Evolutionary conservation across 192 early-diverging fungal genomes (phyloP), one percentile per base, ranked within the genome.

Genomic region (Entophlyctis luteolus): DNA sequence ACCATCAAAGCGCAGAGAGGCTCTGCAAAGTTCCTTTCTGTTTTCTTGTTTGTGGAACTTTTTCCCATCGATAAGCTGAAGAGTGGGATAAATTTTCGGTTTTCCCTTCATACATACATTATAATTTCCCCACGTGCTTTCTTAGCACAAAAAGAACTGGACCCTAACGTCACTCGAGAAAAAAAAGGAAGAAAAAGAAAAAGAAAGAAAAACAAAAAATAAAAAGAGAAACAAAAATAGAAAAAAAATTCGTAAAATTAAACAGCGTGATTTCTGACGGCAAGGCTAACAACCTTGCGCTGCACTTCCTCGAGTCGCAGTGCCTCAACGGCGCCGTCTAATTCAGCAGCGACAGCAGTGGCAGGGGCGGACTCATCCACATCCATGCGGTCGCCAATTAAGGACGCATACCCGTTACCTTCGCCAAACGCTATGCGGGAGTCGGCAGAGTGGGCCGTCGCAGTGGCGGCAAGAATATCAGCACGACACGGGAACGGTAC

Each of bases 281-380:
- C 60, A 25, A 63, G 6, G 50, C 60, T 63, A 48, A 63, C 36
- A 14, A 50, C 60, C 10, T 34, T 6, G 16, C 60, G 48, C 31
- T 63, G 60, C 1, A 48, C 47, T 16, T 63, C 60, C 48, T 63
- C 60, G 47, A 63, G 27, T 33, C 36, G n/a, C 27, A 63, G 6
- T 18, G 60, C 60, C 27, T 63, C 60, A 1, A 63, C 60, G 35
- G 60, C 60, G 2, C 60, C 60, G 50, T 63, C 50, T 33, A 63
- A 49, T 1, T 63, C 60, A 16, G 50, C 60, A 2, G 50, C 60
- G 16, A 63, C 28, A 14, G 46, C 16, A 6, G 37, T 6, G 14
- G 27, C 35, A 14, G 28, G 55, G 4, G 42, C 10, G 42, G n/a
- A 12, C 10, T n/a, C 42, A 12, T n/a, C 42, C n/a, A 10, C 42